Evolutionary conservation across 805 yeast species (phyloP), one percentile per base, ranked within the genome.

Genomic region (Sungouiozyma intestinalis): DNA sequence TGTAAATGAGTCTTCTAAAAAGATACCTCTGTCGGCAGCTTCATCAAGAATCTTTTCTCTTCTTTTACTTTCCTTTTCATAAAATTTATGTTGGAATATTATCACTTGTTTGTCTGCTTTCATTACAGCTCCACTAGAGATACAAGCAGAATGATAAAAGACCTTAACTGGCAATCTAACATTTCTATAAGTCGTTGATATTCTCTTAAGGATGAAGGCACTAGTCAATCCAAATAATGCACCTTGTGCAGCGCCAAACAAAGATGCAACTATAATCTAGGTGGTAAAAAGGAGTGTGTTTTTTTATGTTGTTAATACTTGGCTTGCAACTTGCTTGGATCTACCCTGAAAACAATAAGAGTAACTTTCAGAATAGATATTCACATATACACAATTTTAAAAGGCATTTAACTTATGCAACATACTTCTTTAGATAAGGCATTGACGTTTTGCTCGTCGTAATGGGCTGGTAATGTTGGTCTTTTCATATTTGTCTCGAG

Each of bases 11-110:
- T 66, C 71, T 40, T 68, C 71, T 34, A 68, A 43, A 39, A 64
- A 68, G 15, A 67, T 54, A 3, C 73, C 74, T 42, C 68, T 58
- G 21, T 69, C 72, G 11, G 73, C 73, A 20, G 72, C 73, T 33
- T 66, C 69, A 44, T 67, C 68, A 34, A 68, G 41, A 18, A 66
- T 51, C 37, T 52, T 58, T 32, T 53, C 54, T 45, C 71, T 59
- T 48, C 67, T 59, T n/a, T 44, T 45, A 35, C 52, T 44, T 43
- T 68, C 69, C 16, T 61, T 61, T 7, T 45, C 51, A 44, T 58
- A 63, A 29, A 60, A 51, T 36, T 63, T 56, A 20, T 57, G 48
- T 41, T 67, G 67, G 47, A 66, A 66, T 18, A 49, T 58, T 17
- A 63, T 38, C 31, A 66, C 50, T 45, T 64, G 70, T 47, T 57